These are phyloP conservation scores for Rhytidiadelphus loreus DNA, from an alignment of 225 moss, liverwort and hornwort species.

Conservation along the genomic window DNA sequence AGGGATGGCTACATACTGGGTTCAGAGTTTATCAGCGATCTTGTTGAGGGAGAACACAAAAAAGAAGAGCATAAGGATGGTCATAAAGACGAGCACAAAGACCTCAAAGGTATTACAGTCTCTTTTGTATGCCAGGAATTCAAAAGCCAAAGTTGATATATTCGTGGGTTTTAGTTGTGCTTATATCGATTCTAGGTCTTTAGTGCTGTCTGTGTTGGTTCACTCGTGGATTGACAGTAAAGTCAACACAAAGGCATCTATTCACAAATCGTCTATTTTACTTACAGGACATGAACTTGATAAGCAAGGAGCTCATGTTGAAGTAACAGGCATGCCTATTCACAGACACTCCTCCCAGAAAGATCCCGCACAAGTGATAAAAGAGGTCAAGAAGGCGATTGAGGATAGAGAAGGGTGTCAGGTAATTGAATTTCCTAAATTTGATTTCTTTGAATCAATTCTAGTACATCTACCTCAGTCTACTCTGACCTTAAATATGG, in stretches of 20 bases:
- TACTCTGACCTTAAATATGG: not conserved
- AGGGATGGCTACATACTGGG: constrained; percentile 74
- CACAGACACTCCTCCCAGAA: constrained; percentile 10
- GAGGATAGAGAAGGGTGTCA: constrained; percentile 75
- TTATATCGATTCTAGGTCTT: not conserved
- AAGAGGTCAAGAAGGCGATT: constrained; percentile 61
- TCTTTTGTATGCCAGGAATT: not conserved
- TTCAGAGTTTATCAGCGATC: constrained; percentile 67
- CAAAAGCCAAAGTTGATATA: not conserved
- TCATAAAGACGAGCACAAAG: constrained; percentile 10
- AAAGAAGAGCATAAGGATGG: constrained; percentile 25
- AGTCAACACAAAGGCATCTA: not conserved
- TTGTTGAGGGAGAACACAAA: constrained; percentile 75
- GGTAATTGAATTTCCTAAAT: constrained; percentile 17
- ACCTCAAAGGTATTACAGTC: constrained; percentile 6
- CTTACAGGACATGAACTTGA: constrained; percentile 30
- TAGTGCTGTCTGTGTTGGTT: not conserved
- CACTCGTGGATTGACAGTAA: not conserved
- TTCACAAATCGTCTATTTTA: not conserved
- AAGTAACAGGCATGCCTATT: constrained; percentile 11
- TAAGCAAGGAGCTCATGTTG: constrained; percentile 13
- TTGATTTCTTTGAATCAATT: not conserved
- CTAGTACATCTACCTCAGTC: not conserved
- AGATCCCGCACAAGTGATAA: constrained; percentile 52
- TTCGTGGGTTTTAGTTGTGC: not conserved